Conservation (phyloP, 305 asterid species). For the Rubia occidens region DNA sequence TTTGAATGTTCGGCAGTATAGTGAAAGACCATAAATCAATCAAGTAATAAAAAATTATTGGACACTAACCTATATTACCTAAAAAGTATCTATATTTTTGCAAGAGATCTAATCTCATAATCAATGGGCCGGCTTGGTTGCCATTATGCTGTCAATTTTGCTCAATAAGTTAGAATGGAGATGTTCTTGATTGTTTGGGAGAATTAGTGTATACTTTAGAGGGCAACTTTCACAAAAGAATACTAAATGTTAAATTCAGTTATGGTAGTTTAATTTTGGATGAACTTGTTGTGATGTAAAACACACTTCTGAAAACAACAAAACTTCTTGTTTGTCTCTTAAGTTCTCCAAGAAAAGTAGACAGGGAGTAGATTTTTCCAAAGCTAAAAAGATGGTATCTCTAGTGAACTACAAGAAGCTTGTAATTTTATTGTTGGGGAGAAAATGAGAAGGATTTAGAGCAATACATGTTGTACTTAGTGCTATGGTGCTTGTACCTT, state of each 20-base stretch:
- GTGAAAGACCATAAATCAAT: not conserved
- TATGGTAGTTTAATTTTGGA: not conserved
- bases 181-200: not conserved
- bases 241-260: not conserved
- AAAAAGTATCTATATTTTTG: no score
- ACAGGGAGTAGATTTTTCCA: constrained; percentile 1
- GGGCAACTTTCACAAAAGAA: not conserved
- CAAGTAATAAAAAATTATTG: no score
- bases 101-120: no score
- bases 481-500: not conserved
- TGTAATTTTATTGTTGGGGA: not conserved
- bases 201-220: not conserved
- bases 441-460: not conserved
- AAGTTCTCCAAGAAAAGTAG: constrained; percentile 5
- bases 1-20: no score
- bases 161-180: not conserved
- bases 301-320: not conserved
- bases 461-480: not conserved
- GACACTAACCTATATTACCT: no score
- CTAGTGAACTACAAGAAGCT: not conserved
- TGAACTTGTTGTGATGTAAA: not conserved
- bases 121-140: not conserved
- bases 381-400: not conserved
- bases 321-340: not conserved
- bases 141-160: not conserved